Base-by-base conservation (phyloP, 164 flowering plant genomes). In the Berberis thunbergii region DNA sequence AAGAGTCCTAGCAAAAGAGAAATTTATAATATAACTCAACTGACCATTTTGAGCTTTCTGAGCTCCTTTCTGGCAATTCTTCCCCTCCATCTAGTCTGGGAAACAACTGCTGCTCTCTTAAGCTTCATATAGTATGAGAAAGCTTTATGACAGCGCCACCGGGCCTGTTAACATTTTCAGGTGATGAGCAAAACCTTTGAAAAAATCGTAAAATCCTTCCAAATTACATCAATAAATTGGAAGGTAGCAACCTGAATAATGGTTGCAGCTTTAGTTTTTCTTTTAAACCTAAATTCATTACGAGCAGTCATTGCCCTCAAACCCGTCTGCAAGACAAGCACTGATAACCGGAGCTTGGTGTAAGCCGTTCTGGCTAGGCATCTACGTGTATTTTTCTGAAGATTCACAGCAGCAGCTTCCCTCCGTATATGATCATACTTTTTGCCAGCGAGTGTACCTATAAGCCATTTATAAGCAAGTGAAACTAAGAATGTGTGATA, bases 71-170 rank as follows among this genome's bases (percentile, higher is more conserved):
- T 70, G 52, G 86, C 81, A 70, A 71, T 64, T 70, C 76, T 83
- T 63, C 81, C 83, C 67, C 90, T 85, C 85, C 89, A 85, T 77
- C 82, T 76, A 68, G 82, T 71, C 71, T 93, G 98, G 48, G 83
- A 75, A 52, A 78, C 56, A 49, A 78, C 59, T 60, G 89, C 72
- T 67, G 87, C 83, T 70, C 67, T 76, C 70, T 73, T 80, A 43
- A 88, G 84, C 64, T 73, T 82, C 77, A 75, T 81, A 67, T 80
- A 83, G 73, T 81, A 72, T 57, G 85, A 74, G 39, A 46, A 66
- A 60, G 72, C 83, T 67, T 76, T 76, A 70, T 88, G 76, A 66
- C 88, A 52, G 10, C 85, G 90, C 95, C 89, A 87, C 60, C 74
- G 70, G 40, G 92, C 77, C 98, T 94, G 84, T 69, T 64, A 60